phyloP scores from a whole-genome alignment of 2,329 filamentous ascomycete species.

The Pestalotiopsis sp. region DNA sequence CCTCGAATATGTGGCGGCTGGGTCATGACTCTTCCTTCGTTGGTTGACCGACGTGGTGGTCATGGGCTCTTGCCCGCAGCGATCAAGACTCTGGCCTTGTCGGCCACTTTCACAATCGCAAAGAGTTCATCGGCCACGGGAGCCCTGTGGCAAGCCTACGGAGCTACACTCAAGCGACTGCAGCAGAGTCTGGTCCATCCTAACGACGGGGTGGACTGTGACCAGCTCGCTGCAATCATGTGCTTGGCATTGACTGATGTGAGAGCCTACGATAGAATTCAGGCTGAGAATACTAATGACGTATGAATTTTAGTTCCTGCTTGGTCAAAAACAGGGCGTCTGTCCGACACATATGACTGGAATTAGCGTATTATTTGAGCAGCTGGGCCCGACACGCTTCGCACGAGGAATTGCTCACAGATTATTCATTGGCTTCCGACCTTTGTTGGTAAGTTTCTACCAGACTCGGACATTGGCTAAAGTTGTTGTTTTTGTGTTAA shows the following conservation, averaged over 20 bases:
- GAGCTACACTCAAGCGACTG: neutral
- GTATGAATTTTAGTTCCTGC: neutral
- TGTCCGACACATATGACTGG: neutral
- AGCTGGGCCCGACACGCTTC: neutral
- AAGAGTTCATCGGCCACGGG: neutral
- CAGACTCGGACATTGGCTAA: neutral
- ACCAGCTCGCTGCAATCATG: neutral
- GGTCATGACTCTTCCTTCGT: neutral
- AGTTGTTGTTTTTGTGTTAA: neutral
- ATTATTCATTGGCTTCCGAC: neutral
- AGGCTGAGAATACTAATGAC: neutral
- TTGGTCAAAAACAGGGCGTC: neutral
- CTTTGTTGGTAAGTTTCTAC: neutral
- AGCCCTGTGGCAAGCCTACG: neutral
- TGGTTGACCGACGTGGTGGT: neutral
- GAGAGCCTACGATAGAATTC: neutral
- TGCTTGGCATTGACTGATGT: neutral
- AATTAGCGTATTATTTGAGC: neutral
- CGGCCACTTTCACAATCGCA: neutral
- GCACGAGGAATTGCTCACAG: neutral
- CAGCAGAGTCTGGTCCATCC: neutral
- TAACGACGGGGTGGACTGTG: neutral
- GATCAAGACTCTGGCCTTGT: neutral
- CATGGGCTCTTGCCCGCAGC: neutral
- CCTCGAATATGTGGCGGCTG: neutral